phyloP scores from a whole-genome alignment of 2,329 filamentous ascomycete genomes.

The Fusarium sp. region DNA sequence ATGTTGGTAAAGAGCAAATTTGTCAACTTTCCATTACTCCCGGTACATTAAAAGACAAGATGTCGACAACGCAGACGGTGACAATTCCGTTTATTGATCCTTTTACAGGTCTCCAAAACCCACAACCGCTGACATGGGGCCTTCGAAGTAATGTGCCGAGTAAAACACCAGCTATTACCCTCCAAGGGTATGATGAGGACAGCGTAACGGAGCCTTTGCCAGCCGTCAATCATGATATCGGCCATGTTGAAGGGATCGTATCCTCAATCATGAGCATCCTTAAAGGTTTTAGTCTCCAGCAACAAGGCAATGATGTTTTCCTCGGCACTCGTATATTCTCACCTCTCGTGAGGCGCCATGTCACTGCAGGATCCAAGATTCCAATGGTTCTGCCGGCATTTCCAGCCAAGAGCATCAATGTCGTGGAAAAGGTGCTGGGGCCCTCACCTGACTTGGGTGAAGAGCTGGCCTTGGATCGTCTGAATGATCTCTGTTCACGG shows the following conservation, averaged over 20 bases:
- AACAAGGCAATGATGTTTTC: background rate
- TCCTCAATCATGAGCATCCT: background rate
- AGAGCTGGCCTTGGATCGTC: constrained; percentile 21
- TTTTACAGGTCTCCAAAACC: too few species aligned
- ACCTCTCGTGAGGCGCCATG: background rate
- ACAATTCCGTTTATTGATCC: too few species aligned
- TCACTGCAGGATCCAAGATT: constrained; percentile 17
- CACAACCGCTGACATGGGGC: too few species aligned
- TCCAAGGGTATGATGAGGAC: too few species aligned
- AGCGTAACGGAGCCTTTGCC: too few species aligned
- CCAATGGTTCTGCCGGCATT: constrained; percentile 27
- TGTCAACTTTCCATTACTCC: too few species aligned
- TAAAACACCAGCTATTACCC: too few species aligned
- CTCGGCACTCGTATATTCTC: background rate
- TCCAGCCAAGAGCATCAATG: constrained; percentile 24
- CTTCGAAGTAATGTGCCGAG: too few species aligned
- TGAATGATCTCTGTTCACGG: constrained; percentile 15
- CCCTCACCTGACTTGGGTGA: constrained; percentile 19
- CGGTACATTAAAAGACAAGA: too few species aligned
- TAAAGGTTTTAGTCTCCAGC: background rate
- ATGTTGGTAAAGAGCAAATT: too few species aligned
- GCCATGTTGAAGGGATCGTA: background rate
- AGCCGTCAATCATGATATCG: background rate
- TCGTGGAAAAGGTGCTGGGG: constrained; percentile 26
- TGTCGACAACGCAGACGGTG: too few species aligned